phyloP scores from a whole-genome alignment of 2,329 filamentous ascomycete species.

The Botrytis elliptica region DNA sequence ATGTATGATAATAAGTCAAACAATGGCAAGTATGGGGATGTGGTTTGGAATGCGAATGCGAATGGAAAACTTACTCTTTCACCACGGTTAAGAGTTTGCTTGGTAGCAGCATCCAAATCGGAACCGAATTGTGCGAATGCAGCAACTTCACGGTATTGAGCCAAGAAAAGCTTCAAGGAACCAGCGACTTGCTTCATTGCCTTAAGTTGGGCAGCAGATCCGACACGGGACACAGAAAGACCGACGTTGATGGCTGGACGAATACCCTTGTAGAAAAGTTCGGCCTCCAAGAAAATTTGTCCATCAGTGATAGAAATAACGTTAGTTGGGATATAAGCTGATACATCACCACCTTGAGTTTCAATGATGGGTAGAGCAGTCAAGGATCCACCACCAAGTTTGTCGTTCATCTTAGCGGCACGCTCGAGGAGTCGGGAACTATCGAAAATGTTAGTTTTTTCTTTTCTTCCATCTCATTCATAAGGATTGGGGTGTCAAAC shows the following conservation, averaged over 20 bases:
- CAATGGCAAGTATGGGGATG: not conserved
- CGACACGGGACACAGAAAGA: slow-evolving; percentile 99
- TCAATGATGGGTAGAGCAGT: slow-evolving; percentile 98
- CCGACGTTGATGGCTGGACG: slow-evolving; percentile 99
- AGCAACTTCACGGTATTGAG: slow-evolving; percentile 99
- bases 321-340: slow-evolving; percentile 99
- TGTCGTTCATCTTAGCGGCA: slow-evolving; percentile 98
- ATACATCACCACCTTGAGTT: slow-evolving; percentile 99
- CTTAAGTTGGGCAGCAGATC: slow-evolving; percentile 98
- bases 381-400: slow-evolving; percentile 91
- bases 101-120: slow-evolving; percentile 96
- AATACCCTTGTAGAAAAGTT: slow-evolving; percentile 99
- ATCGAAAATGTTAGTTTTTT: not conserved
- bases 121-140: slow-evolving; percentile 99
- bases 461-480: too few species aligned
- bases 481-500: too few species aligned
- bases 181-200: slow-evolving; percentile 99
- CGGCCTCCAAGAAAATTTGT: slow-evolving; percentile 99
- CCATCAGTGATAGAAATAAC: slow-evolving; percentile 99
- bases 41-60: not conserved
- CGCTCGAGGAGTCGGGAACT: slow-evolving; percentile 93
- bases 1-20: not conserved
- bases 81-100: slow-evolving; percentile 97
- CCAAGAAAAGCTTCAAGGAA: slow-evolving; percentile 99
- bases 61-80: slow-evolving; percentile 72